These are phyloP conservation scores for Tylopilus subfusipes DNA, from an alignment of 768 basidiomycete species.

Conservation along the genomic window DNA sequence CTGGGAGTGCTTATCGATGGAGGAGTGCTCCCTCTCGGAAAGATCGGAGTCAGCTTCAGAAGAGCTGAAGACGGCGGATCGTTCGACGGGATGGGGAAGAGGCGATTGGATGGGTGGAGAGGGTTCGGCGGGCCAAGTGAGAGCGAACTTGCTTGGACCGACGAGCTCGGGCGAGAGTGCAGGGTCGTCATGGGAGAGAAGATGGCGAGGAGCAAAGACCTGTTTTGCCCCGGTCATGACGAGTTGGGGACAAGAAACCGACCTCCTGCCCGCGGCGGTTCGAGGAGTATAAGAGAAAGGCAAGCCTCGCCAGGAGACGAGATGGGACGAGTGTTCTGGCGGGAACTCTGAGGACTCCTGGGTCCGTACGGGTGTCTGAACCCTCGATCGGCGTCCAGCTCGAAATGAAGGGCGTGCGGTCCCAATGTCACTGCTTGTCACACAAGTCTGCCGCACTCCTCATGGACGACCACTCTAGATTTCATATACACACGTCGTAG, in stretches of 20 bases:
- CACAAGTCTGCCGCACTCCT: constrained; percentile 25
- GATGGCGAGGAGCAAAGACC: constrained; percentile 51
- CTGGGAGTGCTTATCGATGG: constrained; percentile 30
- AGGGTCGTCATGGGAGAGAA: constrained; percentile 39
- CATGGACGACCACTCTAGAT: constrained; percentile 28
- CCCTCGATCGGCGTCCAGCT: constrained; percentile 29
- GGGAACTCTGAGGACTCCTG: constrained; percentile 12
- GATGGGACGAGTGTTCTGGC: constrained; percentile 14
- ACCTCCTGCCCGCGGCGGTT: constrained; percentile 15
- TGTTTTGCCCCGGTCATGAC: constrained; percentile 32
- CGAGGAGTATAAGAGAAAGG: constrained; percentile 7
- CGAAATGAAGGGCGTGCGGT: constrained; percentile 21
- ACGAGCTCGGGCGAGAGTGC: constrained; percentile 45
- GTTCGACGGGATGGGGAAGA: constrained; percentile 30
- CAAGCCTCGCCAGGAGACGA: constrained; percentile 29
- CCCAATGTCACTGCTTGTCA: constrained; percentile 28
- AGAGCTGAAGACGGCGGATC: constrained; percentile 43
- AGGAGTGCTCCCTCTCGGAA: constrained; percentile 43
- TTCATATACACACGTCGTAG: constrained; percentile 26
- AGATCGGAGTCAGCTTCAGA: constrained; percentile 51
- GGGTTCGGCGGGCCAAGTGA: constrained; percentile 54
- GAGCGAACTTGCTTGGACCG: constrained; percentile 53
- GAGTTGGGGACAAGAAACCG: constrained; percentile 11
- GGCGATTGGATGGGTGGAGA: constrained; percentile 39
- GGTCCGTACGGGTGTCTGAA: constrained; percentile 10